Conservation (phyloP, 495 filamentous ascomycete genomes). For the Talaromyces borbonicus region DNA sequence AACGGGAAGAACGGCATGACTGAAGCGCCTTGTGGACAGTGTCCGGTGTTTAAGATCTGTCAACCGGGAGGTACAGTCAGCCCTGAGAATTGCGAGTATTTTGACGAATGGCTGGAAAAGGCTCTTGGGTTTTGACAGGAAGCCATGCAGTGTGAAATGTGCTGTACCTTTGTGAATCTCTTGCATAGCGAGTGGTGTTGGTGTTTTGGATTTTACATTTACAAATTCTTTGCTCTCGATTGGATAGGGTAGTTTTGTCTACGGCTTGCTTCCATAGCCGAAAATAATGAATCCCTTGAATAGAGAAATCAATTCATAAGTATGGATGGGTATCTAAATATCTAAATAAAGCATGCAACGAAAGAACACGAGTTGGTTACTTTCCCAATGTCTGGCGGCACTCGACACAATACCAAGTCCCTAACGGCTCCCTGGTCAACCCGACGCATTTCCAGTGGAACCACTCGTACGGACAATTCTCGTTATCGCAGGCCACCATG, state of each 20-base stretch:
- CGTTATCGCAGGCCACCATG: slow-evolving; percentile 98
- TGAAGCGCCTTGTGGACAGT: slow-evolving; percentile 81
- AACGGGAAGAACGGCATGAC: slow-evolving; percentile 59
- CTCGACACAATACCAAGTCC: slow-evolving; percentile 85
- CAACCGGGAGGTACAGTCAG: slow-evolving; percentile 80
- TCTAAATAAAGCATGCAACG: not conserved
- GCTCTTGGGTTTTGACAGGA: slow-evolving; percentile 25
- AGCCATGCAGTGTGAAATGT: not conserved
- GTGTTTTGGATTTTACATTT: slow-evolving; percentile 11
- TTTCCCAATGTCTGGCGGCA: slow-evolving; percentile 57
- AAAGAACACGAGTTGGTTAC: slow-evolving; percentile 9
- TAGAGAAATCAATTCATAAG: not conserved
- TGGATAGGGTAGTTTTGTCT: not conserved
- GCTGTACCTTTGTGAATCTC: not conserved
- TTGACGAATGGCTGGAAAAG: slow-evolving; percentile 62
- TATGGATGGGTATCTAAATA: not conserved
- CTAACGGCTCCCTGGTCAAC: slow-evolving; percentile 76
- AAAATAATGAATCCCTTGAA: too few species aligned
- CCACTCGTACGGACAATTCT: slow-evolving; percentile 88
- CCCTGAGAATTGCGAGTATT: slow-evolving; percentile 85
- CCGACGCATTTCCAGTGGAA: slow-evolving; percentile 97
- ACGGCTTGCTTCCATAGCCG: slow-evolving; percentile 5
- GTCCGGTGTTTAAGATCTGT: slow-evolving; percentile 90
- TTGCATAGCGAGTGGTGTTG: slow-evolving; percentile 37
- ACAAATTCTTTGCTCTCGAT: not conserved